Percentiles rank a stretch among this genome's conserved stretches.
These are phyloP conservation scores for Westerdykella aurantiaca DNA, from an alignment of 2,329 filamentous ascomycete genomes.

Conservation along the genomic window DNA sequence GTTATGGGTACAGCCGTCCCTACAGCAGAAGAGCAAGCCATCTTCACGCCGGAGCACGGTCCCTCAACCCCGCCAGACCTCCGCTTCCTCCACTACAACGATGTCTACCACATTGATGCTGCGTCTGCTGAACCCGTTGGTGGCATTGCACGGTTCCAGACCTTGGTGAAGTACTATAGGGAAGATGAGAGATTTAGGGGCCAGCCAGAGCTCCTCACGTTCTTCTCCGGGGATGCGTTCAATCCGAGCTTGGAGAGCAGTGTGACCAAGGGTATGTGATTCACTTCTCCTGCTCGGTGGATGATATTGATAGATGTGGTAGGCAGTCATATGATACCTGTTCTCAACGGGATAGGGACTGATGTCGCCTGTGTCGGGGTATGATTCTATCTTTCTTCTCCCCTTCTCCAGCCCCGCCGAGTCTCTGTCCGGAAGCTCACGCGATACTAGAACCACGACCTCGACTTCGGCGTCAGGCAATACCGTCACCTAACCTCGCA, in stretches of 20 bases:
- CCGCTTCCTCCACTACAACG: constrained; percentile 84
- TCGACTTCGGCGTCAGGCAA: constrained; percentile 84
- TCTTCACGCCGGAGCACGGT: constrained; percentile 41
- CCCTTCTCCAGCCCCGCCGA: not conserved
- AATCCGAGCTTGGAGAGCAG: constrained; percentile 86
- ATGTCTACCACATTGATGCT: constrained; percentile 83
- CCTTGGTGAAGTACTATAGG: constrained; percentile 69
- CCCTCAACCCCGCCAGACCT: constrained; percentile 57
- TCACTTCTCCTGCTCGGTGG: not conserved
- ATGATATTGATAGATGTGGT: not conserved
- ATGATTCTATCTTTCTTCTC: constrained; percentile 31
- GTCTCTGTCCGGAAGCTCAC: constrained; percentile 9
- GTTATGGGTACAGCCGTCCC: constrained; percentile 3
- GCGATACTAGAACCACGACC: constrained; percentile 67
- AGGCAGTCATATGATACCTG: constrained; percentile 80
- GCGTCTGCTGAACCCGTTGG: constrained; percentile 75
- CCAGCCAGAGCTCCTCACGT: constrained; percentile 63
- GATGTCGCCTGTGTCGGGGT: constrained; percentile 78
- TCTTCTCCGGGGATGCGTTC: constrained; percentile 90
- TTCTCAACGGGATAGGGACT: constrained; percentile 72
- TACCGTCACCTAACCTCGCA: constrained; percentile 66
- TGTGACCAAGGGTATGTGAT: constrained; percentile 66
- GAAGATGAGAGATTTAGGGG: constrained; percentile 53
- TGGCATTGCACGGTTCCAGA: constrained; percentile 74
- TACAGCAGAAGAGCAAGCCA: constrained; percentile 30